Evolutionary conservation across 108 stramenopile genomes (phyloP).

Genomic region (Nitzschia sp.): DNA sequence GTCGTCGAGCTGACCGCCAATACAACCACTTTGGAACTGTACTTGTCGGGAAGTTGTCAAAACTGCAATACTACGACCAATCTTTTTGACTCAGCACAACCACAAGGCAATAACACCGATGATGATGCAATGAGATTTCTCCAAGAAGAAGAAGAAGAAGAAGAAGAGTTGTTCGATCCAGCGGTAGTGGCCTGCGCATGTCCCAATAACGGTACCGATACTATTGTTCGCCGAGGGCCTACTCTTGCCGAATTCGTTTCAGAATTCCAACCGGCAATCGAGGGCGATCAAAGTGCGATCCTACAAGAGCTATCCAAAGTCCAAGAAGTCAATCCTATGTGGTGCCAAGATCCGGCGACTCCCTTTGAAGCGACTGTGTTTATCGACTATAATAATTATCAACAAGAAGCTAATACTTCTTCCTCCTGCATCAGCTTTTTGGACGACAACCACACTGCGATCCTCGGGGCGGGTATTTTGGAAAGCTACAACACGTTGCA

Average conservation of each 20-base stretch:
- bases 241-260: not conserved
- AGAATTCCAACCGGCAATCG: not conserved
- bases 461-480: not conserved
- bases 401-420: too few species aligned
- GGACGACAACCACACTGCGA: not conserved
- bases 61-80: not conserved
- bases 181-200: not conserved
- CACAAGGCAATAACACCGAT: not conserved
- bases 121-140: too few species aligned
- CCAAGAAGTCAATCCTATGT: not conserved
- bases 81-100: not conserved
- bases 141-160: not conserved
- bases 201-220: not conserved
- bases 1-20: not conserved
- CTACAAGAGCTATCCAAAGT: too few species aligned
- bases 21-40: not conserved
- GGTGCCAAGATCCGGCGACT: not conserved
- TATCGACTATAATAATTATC: not conserved
- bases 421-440: not conserved
- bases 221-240: not conserved
- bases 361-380: not conserved
- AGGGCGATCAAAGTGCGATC: not conserved
- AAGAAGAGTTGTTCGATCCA: too few species aligned
- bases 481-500: constrained; percentile 10
- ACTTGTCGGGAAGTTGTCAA: not conserved